Percentiles rank a stretch among this genome's conserved stretches.
Evolutionary conservation across 2,329 filamentous ascomycete species (phyloP).

Genomic region (Neofusicoccum sp.): DNA sequence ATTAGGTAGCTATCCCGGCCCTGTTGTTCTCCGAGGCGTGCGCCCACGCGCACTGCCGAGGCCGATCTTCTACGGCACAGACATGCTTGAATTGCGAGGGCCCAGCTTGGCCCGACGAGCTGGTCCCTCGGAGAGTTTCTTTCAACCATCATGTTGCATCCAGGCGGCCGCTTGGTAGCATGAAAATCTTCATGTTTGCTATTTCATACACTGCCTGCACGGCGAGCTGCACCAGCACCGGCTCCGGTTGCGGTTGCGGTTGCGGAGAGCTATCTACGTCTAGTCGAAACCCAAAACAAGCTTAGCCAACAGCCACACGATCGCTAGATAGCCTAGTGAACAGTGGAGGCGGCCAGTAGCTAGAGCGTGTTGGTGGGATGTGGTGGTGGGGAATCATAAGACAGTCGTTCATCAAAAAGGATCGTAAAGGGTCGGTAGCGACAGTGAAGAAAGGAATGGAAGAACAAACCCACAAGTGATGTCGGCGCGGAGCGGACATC

Average conservation of each 20-base stretch:
- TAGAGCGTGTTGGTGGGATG: background rate
- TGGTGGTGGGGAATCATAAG: constrained; percentile 9
- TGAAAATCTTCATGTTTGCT: background rate
- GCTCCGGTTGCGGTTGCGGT: background rate
- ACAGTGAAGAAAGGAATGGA: constrained; percentile 7
- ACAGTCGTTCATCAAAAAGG: constrained; percentile 7
- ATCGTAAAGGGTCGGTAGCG: constrained; percentile 15
- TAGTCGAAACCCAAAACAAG: constrained; percentile 4
- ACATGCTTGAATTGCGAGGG: too few relatives aligned
- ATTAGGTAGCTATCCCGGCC: too few relatives aligned
- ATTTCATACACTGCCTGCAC: constrained; percentile 6
- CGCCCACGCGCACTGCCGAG: too few relatives aligned
- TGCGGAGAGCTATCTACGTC: constrained; percentile 11
- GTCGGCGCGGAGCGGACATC: background rate
- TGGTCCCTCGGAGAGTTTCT: background rate
- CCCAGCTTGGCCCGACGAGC: too few relatives aligned
- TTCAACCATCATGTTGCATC: background rate
- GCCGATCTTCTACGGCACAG: too few relatives aligned
- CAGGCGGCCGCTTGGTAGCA: background rate
- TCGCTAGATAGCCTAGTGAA: background rate
- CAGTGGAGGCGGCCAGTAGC: background rate
- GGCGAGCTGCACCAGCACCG: constrained; percentile 8
- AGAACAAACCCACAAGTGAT: background rate
- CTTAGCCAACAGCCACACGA: constrained; percentile 1
- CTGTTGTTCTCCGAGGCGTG: too few relatives aligned